Evolutionary conservation across 495 filamentous ascomycete species (phyloP).

Genomic region (Tetracladium marchalianum): DNA sequence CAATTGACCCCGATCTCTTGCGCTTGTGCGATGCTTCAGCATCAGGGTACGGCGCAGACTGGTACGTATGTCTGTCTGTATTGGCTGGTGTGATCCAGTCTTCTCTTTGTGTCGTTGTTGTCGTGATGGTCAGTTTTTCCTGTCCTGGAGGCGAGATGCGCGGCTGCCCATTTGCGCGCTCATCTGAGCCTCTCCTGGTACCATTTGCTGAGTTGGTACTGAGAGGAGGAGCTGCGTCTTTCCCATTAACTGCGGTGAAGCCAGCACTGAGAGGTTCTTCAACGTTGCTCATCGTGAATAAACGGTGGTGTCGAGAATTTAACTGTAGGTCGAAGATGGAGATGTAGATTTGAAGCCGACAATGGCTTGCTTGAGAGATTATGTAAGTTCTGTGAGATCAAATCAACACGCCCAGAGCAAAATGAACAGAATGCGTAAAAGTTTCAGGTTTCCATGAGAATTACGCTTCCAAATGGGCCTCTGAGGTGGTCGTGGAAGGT

Average conservation of each 20-base stretch:
- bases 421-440: too few relatives aligned
- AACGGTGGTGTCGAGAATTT: too few relatives aligned
- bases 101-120: slow-evolving; percentile 16
- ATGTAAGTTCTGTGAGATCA: too few relatives aligned
- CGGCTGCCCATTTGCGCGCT: slow-evolving; percentile 17
- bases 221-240: slow-evolving; percentile 7
- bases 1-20: slow-evolving; percentile 40
- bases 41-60: slow-evolving; percentile 25
- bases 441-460: too few relatives aligned
- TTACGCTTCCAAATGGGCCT: too few relatives aligned
- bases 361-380: too few relatives aligned
- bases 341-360: too few relatives aligned
- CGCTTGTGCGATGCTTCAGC: slow-evolving; percentile 39
- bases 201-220: slow-evolving; percentile 1
- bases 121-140: slow-evolving; percentile 20
- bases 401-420: too few relatives aligned
- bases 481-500: too few relatives aligned
- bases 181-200: slow-evolving; percentile 13
- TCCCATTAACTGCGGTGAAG: slow-evolving; percentile 22
- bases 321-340: too few relatives aligned
- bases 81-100: slow-evolving; percentile 16
- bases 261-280: slow-evolving; percentile 16
- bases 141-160: slow-evolving; percentile 20
- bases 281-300: too few relatives aligned
- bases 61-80: slow-evolving; percentile 12